Evolutionary conservation across 2,329 filamentous ascomycete species (phyloP).

Genomic region (Claviceps lovelessii): DNA sequence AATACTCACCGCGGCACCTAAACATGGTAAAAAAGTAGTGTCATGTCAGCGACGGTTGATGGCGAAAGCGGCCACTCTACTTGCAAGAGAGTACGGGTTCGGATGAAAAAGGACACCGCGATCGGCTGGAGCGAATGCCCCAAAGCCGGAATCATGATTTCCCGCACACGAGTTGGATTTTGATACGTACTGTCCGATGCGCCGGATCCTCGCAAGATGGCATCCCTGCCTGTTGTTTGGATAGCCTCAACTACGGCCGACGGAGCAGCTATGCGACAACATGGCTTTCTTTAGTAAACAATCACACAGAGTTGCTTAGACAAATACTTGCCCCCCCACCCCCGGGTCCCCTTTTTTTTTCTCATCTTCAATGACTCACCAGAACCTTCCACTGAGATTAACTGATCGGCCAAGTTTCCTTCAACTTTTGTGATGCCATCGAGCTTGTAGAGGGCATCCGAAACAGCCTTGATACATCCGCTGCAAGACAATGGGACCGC

Average conservation of each 20-base stretch:
- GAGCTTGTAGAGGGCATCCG: slow-evolving; percentile 60
- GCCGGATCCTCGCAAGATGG: slow-evolving; percentile 82
- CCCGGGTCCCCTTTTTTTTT: background rate
- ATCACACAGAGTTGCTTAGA: background rate
- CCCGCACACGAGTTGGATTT: background rate
- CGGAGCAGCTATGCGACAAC: slow-evolving; percentile 49
- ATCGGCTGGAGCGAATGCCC: background rate
- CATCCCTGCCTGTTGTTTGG: slow-evolving; percentile 79
- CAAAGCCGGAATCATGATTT: background rate
- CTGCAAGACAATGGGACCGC: slow-evolving; percentile 90
- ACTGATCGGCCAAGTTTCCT: slow-evolving; percentile 66
- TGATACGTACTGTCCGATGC: slow-evolving; percentile 59
- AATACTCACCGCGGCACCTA: slow-evolving; percentile 81
- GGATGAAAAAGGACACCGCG: background rate
- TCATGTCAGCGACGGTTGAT: slow-evolving; percentile 6
- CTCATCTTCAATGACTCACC: slow-evolving; percentile 33
- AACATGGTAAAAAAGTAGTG: slow-evolving; percentile 3
- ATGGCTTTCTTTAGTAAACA: background rate
- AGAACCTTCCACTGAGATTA: slow-evolving; percentile 75
- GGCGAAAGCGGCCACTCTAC: background rate
- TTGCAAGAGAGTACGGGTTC: background rate
- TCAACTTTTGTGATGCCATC: slow-evolving; percentile 71
- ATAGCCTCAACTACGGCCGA: slow-evolving; percentile 83
- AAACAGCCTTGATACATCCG: slow-evolving; percentile 74
- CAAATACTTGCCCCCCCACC: background rate